These are phyloP conservation scores for Metschnikowia sp. DNA, from an alignment of 805 yeast species.

Conservation along the genomic window DNA sequence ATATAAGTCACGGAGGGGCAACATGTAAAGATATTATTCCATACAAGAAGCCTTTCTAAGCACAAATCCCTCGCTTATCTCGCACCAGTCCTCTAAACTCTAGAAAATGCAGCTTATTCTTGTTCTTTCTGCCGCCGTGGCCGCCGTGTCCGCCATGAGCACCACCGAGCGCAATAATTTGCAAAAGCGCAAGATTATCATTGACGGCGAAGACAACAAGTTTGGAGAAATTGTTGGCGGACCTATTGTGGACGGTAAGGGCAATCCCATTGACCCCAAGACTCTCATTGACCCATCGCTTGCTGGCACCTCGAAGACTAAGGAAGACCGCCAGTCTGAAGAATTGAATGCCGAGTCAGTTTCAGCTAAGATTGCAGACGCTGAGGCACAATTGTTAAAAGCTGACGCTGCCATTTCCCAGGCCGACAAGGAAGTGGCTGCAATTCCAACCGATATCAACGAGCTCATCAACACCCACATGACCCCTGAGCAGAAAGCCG, in stretches of 20 bases:
- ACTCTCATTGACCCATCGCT: too few relatives aligned
- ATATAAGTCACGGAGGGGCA: too few relatives aligned
- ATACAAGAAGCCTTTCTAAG: too few relatives aligned
- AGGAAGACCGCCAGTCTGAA: not conserved
- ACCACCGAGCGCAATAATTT: not conserved
- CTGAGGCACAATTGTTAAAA: too few relatives aligned
- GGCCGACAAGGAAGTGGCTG: too few relatives aligned
- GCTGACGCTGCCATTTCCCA: too few relatives aligned
- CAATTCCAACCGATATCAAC: not conserved
- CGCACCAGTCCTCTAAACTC: too few relatives aligned
- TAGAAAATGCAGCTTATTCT: not conserved
- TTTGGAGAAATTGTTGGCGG: not conserved
- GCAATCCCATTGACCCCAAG: not conserved
- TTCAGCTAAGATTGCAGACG: too few relatives aligned
- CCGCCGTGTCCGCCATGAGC: not conserved
- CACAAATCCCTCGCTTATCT: too few relatives aligned
- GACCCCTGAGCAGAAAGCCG: not conserved
- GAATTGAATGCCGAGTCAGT: not conserved
- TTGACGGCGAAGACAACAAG: not conserved
- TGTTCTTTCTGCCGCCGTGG: not conserved
- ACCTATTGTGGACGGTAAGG: not conserved
- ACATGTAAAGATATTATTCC: too few relatives aligned
- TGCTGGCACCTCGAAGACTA: too few relatives aligned
- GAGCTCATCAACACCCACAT: not conserved
- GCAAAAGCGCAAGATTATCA: not conserved